Evolutionary conservation across 345 rosid genomes (phyloP), one percentile per base, ranked within the genome.

Genomic region (Excoecaria cochinchinensis): DNA sequence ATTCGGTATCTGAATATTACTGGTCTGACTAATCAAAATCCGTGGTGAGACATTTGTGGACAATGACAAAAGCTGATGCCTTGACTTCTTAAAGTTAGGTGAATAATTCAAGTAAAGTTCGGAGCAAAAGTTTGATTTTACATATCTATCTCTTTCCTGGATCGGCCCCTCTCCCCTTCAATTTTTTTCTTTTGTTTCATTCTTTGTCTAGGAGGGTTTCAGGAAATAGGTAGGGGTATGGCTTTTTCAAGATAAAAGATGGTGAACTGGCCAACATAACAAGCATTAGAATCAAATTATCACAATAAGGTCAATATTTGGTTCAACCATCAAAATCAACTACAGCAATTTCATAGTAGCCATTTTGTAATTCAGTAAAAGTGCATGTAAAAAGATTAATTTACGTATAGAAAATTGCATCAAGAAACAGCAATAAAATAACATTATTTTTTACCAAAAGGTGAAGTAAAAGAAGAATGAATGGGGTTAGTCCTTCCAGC

Each of bases 61-160:
- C 42, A 12, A 50, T 50, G 48, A 40, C 0, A 68, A 68, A 68
- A 48, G 71, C 56, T 68, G 58, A 1, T 48, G 16, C 71, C 55
- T 68, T 24, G 71, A 48, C 71, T 15, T 68, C 13, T 68, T 24
- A 68, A 68, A 48, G 71, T 69, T 31, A 69, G 72, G 60, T 52
- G 60, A 69, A 69, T 69, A 69, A 69, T 69, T 69, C 60, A 69
- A 25, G 44, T 24, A 66, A 66, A 66, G 52, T 66, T 8, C 24
- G 15, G 16, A 65, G 25, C n/a, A 25, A 65, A 65, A 65, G 0
- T 40, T 6, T 40, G 42, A 31, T 59, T 6, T 22, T 59, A 59
- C 25, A 22, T 24, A 14, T 47, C 57, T 47, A 21, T 67, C 53
- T 67, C 53, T 59, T 59, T 59, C 38, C 63, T 59, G 38, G 24